Evolutionary conservation across 169 alveolate species (phyloP), one percentile per base, ranked within the genome.

Genomic region (Plasmodium inui): DNA sequence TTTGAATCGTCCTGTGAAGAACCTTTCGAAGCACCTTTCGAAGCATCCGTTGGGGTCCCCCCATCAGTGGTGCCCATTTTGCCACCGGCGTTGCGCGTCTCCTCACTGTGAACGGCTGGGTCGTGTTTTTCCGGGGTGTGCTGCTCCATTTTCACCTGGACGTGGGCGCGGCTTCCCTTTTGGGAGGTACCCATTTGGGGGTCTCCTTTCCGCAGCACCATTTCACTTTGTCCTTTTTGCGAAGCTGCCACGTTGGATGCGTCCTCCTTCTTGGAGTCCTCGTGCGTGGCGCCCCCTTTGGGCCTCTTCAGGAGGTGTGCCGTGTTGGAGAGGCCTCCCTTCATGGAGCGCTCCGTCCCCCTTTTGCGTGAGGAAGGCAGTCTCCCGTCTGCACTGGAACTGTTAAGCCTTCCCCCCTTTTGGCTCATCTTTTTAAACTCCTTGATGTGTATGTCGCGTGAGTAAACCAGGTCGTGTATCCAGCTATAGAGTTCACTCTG

Each of bases 381-480:
- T 22, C 12, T 32, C 30, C 39, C n/a, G 28, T 46, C 28, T 2
- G 39, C 44, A 17, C 4, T 28, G 30, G 19, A n/a, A 17, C 26
- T 79, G 61, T 61, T 7, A 26, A 9, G 17, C 46, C 55, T n/a
- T n/a, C n/a, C 22, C 12, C 46, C 70, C 53, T 79, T 79, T 88
- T 61, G 50, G 32, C 28, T 14, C 26, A 88, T 61, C 53, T 91
- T 80, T 91, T 70, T 22, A 72, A 81, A 91, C 10, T 91, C 70
- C 12, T 37, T 67, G 39, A 50, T 0, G 6, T 19, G 19, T 12
- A 91, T 91, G 55, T 91, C 95, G 14, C 95, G 73, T 19, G 74
- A 55, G 41, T n/a, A 91, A 3, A 81, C 92, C 7, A 91, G 39
- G 6, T 91, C 83, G n/a, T 91, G 32, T 19, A 91, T 46, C 95